Conservation (phyloP, 2,329 filamentous ascomycete genomes). For the Paramyrothecium roridum region DNA sequence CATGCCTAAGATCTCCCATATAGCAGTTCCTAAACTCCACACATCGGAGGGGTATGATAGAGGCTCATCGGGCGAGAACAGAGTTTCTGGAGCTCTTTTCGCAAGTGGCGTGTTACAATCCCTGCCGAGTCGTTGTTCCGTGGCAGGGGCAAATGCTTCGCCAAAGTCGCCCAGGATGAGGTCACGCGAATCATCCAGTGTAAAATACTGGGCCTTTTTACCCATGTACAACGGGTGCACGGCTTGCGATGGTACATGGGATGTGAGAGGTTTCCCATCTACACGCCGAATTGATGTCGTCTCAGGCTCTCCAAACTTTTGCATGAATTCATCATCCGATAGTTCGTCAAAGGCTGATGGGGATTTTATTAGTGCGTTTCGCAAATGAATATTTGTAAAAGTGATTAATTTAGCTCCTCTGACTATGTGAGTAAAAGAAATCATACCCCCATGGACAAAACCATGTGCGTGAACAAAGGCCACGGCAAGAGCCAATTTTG, state of each 20-base stretch:
- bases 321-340: constrained; percentile 6
- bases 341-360: constrained; percentile 15
- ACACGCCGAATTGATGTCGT: too few relatives aligned
- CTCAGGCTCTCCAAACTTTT: too few relatives aligned
- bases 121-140: constrained; percentile 14
- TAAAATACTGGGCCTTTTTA: constrained; percentile 10
- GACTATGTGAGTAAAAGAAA: too few relatives aligned
- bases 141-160: constrained; percentile 21
- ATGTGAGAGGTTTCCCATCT: too few relatives aligned
- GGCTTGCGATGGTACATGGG: too few relatives aligned
- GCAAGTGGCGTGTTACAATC: constrained; percentile 12
- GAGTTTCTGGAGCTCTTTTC: too few relatives aligned
- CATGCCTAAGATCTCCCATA: constrained; percentile 19
- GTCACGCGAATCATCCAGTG: constrained; percentile 18
- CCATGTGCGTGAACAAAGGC: too few relatives aligned
- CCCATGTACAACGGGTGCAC: too few relatives aligned
- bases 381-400: constrained; percentile 18
- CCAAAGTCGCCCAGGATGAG: constrained; percentile 30
- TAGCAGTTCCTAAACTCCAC: constrained; percentile 14
- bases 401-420: background rate
- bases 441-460: too few relatives aligned
- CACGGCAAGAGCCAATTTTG: too few relatives aligned
- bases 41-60: constrained; percentile 9
- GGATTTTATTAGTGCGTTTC: constrained; percentile 14
- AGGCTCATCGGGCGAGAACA: too few relatives aligned